These are phyloP conservation scores for Penicillium carneum DNA, from an alignment of 2,329 filamentous ascomycete species.

Conservation along the genomic window DNA sequence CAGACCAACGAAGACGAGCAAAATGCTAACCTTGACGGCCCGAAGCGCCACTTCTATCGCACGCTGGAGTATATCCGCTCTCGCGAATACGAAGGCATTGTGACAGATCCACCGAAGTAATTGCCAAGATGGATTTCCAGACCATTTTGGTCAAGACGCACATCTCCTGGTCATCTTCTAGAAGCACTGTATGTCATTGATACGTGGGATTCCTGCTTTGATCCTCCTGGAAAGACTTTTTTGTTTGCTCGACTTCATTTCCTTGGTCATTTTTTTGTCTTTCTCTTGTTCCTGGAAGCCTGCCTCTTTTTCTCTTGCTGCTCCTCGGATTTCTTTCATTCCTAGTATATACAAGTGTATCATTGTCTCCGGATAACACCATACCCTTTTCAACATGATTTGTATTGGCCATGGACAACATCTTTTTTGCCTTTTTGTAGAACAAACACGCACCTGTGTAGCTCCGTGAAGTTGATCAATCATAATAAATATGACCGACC, in stretches of 20 bases:
- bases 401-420: constrained; percentile 14
- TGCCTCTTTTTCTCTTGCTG: constrained; percentile 19
- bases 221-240: background rate
- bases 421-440: background rate
- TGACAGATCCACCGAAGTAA: constrained; percentile 65
- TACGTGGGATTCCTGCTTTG: constrained; percentile 2
- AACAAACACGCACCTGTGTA: background rate
- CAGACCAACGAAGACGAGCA: constrained; percentile 73
- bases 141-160: background rate
- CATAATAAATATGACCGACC: background rate
- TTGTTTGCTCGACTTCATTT: constrained; percentile 26
- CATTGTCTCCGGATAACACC: constrained; percentile 35
- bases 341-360: constrained; percentile 42
- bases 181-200: background rate
- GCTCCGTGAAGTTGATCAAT: background rate
- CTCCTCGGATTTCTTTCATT: constrained; percentile 26
- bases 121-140: background rate
- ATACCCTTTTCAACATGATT: constrained; percentile 33
- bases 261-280: constrained; percentile 16
- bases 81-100: constrained; percentile 90
- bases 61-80: constrained; percentile 92
- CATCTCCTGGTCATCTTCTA: background rate
- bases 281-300: constrained; percentile 30
- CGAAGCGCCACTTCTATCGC: constrained; percentile 90
- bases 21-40: constrained; percentile 82